These are phyloP conservation scores for Allium fistulosum DNA, from an alignment of 106 monocot species.

Conservation along the genomic window DNA sequence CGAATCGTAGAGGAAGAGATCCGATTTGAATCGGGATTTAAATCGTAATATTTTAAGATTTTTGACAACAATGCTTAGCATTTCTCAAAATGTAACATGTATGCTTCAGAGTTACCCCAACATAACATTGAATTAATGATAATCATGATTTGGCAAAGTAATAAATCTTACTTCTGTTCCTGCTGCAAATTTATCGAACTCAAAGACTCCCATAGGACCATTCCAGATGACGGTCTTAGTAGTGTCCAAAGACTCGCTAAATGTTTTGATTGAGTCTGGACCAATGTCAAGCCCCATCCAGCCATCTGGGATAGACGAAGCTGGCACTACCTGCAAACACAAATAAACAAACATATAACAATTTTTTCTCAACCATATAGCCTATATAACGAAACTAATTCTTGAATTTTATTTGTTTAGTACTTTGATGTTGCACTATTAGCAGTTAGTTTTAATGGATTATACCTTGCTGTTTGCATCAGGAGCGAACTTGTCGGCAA, in stretches of 20 bases:
- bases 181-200: constrained; percentile 57
- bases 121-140: no score
- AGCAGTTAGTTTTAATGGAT: not conserved
- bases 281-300: constrained; percentile 74
- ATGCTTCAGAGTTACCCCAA: no score
- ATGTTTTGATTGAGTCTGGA: constrained; percentile 52
- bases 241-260: constrained; percentile 43
- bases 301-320: constrained; percentile 54
- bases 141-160: no score
- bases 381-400: not conserved
- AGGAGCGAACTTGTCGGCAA: constrained; percentile 62
- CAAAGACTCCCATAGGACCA: constrained; percentile 67
- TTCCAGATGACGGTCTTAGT: constrained; percentile 62
- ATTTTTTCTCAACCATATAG: not conserved
- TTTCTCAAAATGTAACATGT: no score
- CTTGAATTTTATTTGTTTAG: not conserved
- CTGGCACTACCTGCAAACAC: constrained; percentile 35
- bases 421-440: not conserved
- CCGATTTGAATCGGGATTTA: no score
- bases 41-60: no score
- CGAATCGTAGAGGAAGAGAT: no score
- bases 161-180: constrained; percentile 44
- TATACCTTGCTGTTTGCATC: constrained; percentile 61
- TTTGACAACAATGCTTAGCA: no score
- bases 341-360: constrained; percentile 3